A percentile compares a stretch with the other conserved stretches of the same genome.
phyloP scores from a whole-genome alignment of 495 filamentous ascomycete species.

The Aspergillus taichungensis region DNA sequence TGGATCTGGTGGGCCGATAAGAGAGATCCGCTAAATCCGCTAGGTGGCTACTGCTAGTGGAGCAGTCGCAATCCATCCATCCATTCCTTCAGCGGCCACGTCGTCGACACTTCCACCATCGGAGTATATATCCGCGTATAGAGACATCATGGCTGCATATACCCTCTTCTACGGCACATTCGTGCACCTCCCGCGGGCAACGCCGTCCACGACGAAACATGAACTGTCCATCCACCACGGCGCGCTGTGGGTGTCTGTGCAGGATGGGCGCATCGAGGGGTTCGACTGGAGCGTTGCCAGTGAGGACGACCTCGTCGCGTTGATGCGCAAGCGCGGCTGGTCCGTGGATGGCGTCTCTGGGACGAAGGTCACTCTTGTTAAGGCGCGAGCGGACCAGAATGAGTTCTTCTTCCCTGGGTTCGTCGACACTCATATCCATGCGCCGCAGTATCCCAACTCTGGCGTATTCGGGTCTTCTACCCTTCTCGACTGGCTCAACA shows the following conservation, averaged over 20 bases:
- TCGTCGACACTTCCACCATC: too few relatives aligned
- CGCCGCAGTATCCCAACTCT: slow-evolving; percentile 84
- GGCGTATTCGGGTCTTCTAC: slow-evolving; percentile 88
- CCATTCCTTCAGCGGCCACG: too few relatives aligned
- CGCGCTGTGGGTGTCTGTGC: slow-evolving; percentile 55
- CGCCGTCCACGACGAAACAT: slow-evolving; percentile 11
- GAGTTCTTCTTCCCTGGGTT: slow-evolving; percentile 92
- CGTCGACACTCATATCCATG: slow-evolving; percentile 92
- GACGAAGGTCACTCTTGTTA: slow-evolving; percentile 18
- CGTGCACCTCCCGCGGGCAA: slow-evolving; percentile 29
- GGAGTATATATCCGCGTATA: not conserved
- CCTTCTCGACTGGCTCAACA: slow-evolving; percentile 83
- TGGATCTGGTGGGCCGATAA: too few relatives aligned
- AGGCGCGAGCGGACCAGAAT: slow-evolving; percentile 27
- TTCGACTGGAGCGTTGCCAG: slow-evolving; percentile 26
- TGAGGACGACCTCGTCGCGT: slow-evolving; percentile 30
- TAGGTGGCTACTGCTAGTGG: too few relatives aligned
- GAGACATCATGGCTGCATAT: slow-evolving; percentile 11
- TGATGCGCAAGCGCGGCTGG: slow-evolving; percentile 40
- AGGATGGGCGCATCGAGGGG: slow-evolving; percentile 50
- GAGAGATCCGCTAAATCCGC: too few relatives aligned
- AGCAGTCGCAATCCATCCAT: too few relatives aligned
- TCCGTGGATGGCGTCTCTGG: slow-evolving; percentile 3
- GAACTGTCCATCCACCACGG: slow-evolving; percentile 37
- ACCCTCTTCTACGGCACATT: slow-evolving; percentile 41